A percentile compares a stretch with the other conserved stretches of the same genome.
Evolutionary conservation across 1,139 yeast species (phyloP).

Genomic region (Candida tetrigidarum): DNA sequence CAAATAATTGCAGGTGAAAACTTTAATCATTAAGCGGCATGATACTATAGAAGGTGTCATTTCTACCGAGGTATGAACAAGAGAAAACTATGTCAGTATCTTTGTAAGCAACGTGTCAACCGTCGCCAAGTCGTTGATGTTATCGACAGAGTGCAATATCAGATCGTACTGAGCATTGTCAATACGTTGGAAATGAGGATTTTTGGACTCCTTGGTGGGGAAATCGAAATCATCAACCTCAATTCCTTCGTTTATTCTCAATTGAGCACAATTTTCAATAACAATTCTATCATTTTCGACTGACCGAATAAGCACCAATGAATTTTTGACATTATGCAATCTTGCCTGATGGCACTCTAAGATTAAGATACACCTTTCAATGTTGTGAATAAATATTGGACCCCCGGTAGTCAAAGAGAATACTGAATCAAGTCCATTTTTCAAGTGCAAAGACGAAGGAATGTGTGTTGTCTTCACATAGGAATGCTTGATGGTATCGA

Average conservation of each 20-base stretch:
- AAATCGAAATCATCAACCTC: conserved; percentile 19
- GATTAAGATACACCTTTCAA: conserved; percentile 26
- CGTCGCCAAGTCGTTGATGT: neutral
- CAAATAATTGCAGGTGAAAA: too few species aligned
- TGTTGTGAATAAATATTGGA: conserved; percentile 15
- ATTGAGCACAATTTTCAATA: conserved; percentile 35
- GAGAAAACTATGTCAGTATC: too few species aligned
- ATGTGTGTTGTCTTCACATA: neutral
- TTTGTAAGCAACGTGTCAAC: neutral
- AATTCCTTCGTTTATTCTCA: conserved; percentile 17
- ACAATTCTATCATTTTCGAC: conserved; percentile 31
- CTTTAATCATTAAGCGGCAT: too few species aligned
- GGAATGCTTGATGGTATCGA: neutral
- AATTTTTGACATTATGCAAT: conserved; percentile 32
- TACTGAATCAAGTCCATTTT: neutral
- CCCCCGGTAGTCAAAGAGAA: neutral
- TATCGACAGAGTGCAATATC: neutral
- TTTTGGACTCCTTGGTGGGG: conserved; percentile 16
- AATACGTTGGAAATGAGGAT: conserved; percentile 21
- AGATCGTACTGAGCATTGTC: conserved; percentile 8
- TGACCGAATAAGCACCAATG: conserved; percentile 23
- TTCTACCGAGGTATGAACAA: too few species aligned
- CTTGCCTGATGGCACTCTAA: conserved; percentile 45
- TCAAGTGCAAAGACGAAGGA: conserved; percentile 3
- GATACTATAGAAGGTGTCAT: too few species aligned